Evolutionary conservation across 495 filamentous ascomycete genomes (phyloP), one percentile per base, ranked within the genome.

Genomic region (Tetracladium setigerum): DNA sequence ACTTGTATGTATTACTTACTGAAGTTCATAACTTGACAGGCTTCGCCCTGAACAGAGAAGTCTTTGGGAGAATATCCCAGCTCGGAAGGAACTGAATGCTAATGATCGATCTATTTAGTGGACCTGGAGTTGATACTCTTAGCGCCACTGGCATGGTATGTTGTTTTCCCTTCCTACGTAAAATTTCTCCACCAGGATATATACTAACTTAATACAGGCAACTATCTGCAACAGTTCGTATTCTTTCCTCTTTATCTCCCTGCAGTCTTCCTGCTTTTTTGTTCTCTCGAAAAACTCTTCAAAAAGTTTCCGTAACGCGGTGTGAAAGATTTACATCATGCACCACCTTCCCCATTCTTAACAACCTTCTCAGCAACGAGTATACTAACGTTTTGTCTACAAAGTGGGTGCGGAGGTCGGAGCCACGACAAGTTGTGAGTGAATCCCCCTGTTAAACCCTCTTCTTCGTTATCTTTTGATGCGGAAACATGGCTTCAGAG

Each of bases 81-180:
- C 7, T 7, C 22, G 7, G 22, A 27, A 27, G 3, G 22, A 27
- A 7, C 72, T 66, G 7, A 27, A 27, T 3, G 22, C 22, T 27
- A 7, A 27, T 7, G 22, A 27, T 27, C 22, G 7, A 27, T 27
- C n/a, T n/a, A n/a, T 27, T 27, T 27, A 27, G 22, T 35, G 92
- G 92, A 2, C 82, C 87, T 33, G 92, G 92, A 53, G 84, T 96
- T 0, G 77, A 95, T 43, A 84, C 87, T 0, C 74, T 98, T 14
- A 95, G 88, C 67, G 85, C 80, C 58, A 96, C 92, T 2, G 92
- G 89, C 50, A 91, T 92, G 87, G 22, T 27, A 27, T 27, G 22
- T 27, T 27, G 22, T 27, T 27, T 27, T 27, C 7, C 22, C 22
- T 27, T 7, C 3, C 22, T 27, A 3, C 3, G 22, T 7, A 7